Evolutionary conservation across 441 rosid genomes (phyloP), one percentile per base, ranked within the genome.

Genomic region (Monsonia emarginata): DNA sequence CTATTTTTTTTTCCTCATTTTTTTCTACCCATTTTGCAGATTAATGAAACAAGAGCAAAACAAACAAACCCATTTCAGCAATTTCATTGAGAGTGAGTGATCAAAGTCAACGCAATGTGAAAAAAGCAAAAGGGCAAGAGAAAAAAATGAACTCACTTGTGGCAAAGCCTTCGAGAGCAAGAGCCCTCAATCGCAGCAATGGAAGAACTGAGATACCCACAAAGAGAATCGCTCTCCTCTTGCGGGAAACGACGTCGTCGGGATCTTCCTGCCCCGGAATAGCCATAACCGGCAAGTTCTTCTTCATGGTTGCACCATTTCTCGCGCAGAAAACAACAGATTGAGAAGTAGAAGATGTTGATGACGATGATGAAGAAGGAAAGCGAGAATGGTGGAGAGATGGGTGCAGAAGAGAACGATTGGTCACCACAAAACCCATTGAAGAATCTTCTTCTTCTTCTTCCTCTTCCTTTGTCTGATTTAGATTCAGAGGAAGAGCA

Each of bases 201-300:
- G 97, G 97, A 77, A 93, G 87, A 73, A 84, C 81, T 0, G 97
- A 86, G 74, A 87, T 67, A 71, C 97, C 96, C 71, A 88, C 80
- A 19, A 90, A 78, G 27, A 90, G 78, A 79, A 86, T 73, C 31
- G 83, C 78, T 64, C 96, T 83, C 73, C 89, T 83, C 59, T 73
- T 78, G 48, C 50, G 66, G 63, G 74, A 80, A 71, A 75, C 67
- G 66, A 40, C 27, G 38, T 71, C 85, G 40, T 38, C 73, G 10
- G 67, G 52, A 42, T 79, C 83, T 58, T 67, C 83, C 13, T 63
- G 83, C 70, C 76, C 78, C 28, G 74, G 65, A 64, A 80, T 81
- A 80, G 90, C 84, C 46, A 50, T 71, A 28, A 69, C 65, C 28
- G 70, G 22, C 66, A 73, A 76, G 65, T 66, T 79, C 78, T 68